Evolutionary conservation across 75 land plant species (phyloP).

Genomic region (Selaginella tamariscina): DNA sequence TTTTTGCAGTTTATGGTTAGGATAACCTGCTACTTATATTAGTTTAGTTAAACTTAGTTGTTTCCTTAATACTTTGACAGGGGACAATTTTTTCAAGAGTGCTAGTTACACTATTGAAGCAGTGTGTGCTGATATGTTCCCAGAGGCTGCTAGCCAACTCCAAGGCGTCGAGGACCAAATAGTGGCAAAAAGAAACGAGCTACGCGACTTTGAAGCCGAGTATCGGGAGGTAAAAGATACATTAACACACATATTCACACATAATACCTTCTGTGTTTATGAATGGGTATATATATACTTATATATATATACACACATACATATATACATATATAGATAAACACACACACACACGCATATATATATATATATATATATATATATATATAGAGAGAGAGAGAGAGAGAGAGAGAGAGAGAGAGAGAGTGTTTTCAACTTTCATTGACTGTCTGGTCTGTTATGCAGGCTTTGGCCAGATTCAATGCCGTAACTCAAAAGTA

Average conservation of each 20-base stretch:
- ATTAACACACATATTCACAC: background rate
- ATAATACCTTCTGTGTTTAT: background rate
- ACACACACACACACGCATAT: background rate
- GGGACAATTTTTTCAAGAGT: conserved; percentile 95
- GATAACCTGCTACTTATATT: background rate
- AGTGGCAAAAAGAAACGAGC: conserved; percentile 69
- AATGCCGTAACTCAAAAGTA: conserved; percentile 76
- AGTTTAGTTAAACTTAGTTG: too few species aligned
- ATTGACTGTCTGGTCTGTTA: background rate
- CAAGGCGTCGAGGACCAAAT: conserved; percentile 74
- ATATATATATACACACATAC: background rate
- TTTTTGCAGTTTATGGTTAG: conserved; percentile 8
- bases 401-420: too few species aligned
- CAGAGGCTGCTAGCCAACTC: conserved; percentile 58
- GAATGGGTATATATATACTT: background rate
- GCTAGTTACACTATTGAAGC: conserved; percentile 91
- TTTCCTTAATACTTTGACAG: conserved; percentile 28
- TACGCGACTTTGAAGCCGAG: conserved; percentile 79
- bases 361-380: background rate
- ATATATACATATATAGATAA: too few species aligned
- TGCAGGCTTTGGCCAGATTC: conserved; percentile 79
- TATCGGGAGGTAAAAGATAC: conserved; percentile 52
- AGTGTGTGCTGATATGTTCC: conserved; percentile 61
- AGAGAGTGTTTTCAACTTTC: background rate
- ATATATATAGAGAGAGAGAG: too few species aligned